These are phyloP conservation scores for Hypoxylon sp. DNA, from an alignment of 2,329 filamentous ascomycete genomes.

Conservation along the genomic window DNA sequence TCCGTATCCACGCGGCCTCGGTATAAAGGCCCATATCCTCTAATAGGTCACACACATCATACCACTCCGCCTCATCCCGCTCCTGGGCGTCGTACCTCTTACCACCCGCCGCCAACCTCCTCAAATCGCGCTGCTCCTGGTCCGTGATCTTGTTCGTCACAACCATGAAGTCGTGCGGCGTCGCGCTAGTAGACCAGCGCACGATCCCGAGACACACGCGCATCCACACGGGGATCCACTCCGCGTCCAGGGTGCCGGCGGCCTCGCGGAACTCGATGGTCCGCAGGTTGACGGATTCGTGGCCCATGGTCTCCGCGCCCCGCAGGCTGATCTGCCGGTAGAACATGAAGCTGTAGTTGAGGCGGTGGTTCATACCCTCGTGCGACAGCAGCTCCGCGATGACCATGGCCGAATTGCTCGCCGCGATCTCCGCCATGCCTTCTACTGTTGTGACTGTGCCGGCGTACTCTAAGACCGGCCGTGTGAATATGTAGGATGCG, in stretches of 20 bases:
- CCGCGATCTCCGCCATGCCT: constrained; percentile 48
- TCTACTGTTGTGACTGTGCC: constrained; percentile 10
- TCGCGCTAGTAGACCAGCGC: constrained; percentile 41
- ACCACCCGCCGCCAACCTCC: background rate
- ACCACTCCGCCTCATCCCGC: constrained; percentile 42
- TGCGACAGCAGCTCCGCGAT: constrained; percentile 41
- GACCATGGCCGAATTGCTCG: constrained; percentile 48
- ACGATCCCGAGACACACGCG: constrained; percentile 55
- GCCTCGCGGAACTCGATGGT: constrained; percentile 59
- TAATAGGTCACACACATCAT: constrained; percentile 58
- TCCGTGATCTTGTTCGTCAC: constrained; percentile 50
- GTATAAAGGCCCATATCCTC: constrained; percentile 55
- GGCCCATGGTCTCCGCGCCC: background rate
- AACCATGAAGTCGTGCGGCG: constrained; percentile 37
- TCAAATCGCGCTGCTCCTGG: constrained; percentile 52
- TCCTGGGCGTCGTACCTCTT: constrained; percentile 18
- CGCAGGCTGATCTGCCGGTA: constrained; percentile 26
- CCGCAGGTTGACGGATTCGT: constrained; percentile 5
- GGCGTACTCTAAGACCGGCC: background rate
- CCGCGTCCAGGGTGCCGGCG: constrained; percentile 54
- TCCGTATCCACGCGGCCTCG: constrained; percentile 52
- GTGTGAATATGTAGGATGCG: background rate
- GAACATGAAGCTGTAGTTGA: constrained; percentile 50
- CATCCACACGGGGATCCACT: constrained; percentile 56
- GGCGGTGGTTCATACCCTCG: background rate